Evolutionary conservation across 2,329 filamentous ascomycete species (phyloP).

Genomic region (Emergomyces orientalis): DNA sequence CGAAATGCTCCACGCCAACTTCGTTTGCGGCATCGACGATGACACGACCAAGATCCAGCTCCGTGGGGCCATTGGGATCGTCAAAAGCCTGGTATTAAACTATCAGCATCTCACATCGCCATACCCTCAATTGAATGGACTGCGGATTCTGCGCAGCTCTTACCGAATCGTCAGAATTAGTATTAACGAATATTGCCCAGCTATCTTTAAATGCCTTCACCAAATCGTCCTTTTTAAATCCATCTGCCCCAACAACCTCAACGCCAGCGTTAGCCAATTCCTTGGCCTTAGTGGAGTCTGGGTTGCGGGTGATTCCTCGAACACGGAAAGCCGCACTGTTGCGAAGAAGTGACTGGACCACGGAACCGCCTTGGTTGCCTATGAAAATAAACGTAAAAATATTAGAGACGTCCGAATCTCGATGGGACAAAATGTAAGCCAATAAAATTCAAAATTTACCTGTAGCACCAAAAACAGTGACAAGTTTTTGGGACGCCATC

Average conservation of each 20-base stretch:
- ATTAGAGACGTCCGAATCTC: not conserved
- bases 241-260: conserved; percentile 20
- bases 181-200: conserved; percentile 8
- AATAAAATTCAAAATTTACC: not conserved
- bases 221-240: conserved; percentile 3
- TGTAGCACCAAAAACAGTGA: conserved; percentile 6
- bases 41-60: conserved; percentile 6
- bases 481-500: conserved; percentile 5
- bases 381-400: not conserved
- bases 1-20: conserved; percentile 7
- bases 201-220: conserved; percentile 6
- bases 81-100: not conserved
- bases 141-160: not conserved
- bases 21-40: conserved; percentile 6
- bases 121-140: not conserved
- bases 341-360: conserved; percentile 14
- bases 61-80: conserved; percentile 3
- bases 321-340: conserved; percentile 15
- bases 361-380: conserved; percentile 16
- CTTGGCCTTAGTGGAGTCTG: conserved; percentile 12
- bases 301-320: conserved; percentile 21
- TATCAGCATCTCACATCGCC: not conserved
- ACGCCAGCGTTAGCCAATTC: conserved; percentile 16
- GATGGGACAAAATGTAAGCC: not conserved
- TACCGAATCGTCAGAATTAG: conserved; percentile 4